These are phyloP conservation scores for Adansonia grandidieri DNA, from an alignment of 441 rosid species.

Conservation along the genomic window DNA sequence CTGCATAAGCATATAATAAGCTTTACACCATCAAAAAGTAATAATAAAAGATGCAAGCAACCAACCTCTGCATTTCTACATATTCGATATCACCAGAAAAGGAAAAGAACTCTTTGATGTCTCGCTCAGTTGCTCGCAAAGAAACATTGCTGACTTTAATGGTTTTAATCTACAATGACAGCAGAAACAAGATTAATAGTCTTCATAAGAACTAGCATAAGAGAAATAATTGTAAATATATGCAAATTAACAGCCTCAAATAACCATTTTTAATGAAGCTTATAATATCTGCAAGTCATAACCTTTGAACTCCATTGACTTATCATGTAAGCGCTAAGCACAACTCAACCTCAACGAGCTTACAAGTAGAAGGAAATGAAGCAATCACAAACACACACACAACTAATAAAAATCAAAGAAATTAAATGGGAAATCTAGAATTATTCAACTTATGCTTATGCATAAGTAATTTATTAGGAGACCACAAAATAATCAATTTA, in stretches of 20 bases:
- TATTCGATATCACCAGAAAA: slow-evolving; percentile 69
- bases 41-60: background rate
- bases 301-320: background rate
- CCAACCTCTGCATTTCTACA: slow-evolving; percentile 57
- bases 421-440: background rate
- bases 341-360: background rate
- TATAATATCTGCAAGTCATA: background rate
- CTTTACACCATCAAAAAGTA: background rate
- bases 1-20: slow-evolving; percentile 32
- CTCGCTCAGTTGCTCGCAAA: slow-evolving; percentile 53
- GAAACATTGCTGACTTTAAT: slow-evolving; percentile 66
- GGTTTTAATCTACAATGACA: slow-evolving; percentile 47
- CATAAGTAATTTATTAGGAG: background rate
- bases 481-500: too few relatives aligned
- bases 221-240: background rate
- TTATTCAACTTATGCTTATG: background rate
- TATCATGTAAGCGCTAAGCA: background rate
- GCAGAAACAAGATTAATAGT: background rate
- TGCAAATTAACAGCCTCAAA: background rate
- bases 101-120: slow-evolving; percentile 69
- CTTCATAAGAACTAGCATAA: too few relatives aligned
- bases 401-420: background rate
- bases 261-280: background rate
- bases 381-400: background rate
- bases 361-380: background rate